phyloP scores from a whole-genome alignment of 2,329 filamentous ascomycete genomes.

The Bipolaris sorokiniana region DNA sequence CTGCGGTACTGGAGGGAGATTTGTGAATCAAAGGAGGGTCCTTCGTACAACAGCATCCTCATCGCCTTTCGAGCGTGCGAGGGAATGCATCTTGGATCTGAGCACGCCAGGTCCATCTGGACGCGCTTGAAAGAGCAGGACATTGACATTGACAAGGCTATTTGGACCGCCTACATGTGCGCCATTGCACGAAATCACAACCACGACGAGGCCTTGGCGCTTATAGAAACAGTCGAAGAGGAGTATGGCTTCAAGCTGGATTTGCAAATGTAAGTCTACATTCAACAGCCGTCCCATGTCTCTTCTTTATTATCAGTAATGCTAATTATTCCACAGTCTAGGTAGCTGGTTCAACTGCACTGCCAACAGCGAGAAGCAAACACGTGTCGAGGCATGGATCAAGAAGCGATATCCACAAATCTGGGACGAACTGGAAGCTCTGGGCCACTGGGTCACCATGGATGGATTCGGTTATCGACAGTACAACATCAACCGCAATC shows the following conservation, averaged over 20 bases:
- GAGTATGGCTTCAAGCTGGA: constrained; percentile 72
- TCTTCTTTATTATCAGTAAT: neutral
- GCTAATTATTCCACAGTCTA: constrained; percentile 59
- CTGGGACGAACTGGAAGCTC: constrained; percentile 70
- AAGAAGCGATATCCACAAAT: constrained; percentile 68
- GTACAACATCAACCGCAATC: constrained; percentile 43
- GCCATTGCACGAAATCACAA: constrained; percentile 76
- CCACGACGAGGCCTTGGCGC: constrained; percentile 69
- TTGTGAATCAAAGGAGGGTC: constrained; percentile 81
- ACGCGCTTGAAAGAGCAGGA: constrained; percentile 73
- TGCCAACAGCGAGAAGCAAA: constrained; percentile 68
- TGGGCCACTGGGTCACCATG: constrained; percentile 50
- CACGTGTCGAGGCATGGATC: constrained; percentile 76
- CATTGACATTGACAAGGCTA: constrained; percentile 72
- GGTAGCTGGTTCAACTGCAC: constrained; percentile 78
- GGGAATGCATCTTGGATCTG: constrained; percentile 56
- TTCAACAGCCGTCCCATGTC: too few relatives aligned
- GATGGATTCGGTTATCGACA: constrained; percentile 47
- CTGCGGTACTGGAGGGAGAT: constrained; percentile 86
- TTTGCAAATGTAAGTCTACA: constrained; percentile 68
- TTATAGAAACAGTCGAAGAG: constrained; percentile 70
- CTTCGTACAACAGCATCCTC: constrained; percentile 78
- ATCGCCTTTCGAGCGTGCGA: constrained; percentile 84
- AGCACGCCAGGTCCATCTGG: constrained; percentile 67
- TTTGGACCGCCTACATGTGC: constrained; percentile 79